Conservation (phyloP, 495 filamentous ascomycete species). For the Monascus purpureus region DNA sequence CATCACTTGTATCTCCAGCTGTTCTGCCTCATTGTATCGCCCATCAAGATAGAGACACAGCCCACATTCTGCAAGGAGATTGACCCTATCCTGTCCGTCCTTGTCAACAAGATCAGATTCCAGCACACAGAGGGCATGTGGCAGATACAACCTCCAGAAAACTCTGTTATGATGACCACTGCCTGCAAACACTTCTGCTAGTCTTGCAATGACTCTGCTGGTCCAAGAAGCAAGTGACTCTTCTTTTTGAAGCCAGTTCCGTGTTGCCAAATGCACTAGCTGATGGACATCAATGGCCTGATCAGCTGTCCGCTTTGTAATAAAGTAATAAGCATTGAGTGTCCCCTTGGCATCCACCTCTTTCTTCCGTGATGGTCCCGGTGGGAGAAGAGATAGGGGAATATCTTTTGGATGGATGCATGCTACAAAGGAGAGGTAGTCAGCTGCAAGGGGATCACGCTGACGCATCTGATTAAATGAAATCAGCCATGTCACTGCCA, state of each 20-base stretch:
- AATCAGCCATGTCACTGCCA: constrained; percentile 41
- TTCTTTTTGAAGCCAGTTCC: constrained; percentile 16
- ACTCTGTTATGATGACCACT: constrained; percentile 7
- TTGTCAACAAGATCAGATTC: background rate
- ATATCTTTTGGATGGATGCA: constrained; percentile 19
- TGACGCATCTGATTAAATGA: constrained; percentile 35
- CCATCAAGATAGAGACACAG: constrained; percentile 3
- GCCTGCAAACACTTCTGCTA: constrained; percentile 10
- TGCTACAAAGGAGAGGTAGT: constrained; percentile 29
- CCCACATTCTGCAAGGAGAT: constrained; percentile 1
- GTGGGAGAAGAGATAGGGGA: constrained; percentile 9
- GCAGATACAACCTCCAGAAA: constrained; percentile 16
- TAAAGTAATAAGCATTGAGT: constrained; percentile 18
- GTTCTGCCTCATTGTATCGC: constrained; percentile 7
- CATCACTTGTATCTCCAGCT: constrained; percentile 7
- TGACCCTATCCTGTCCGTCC: background rate
- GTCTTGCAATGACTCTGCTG: constrained; percentile 1
- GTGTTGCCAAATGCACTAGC: constrained; percentile 15
- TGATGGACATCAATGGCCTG: constrained; percentile 8
- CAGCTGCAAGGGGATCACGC: constrained; percentile 12
- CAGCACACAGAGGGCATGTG: constrained; percentile 15
- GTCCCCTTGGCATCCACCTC: constrained; percentile 15
- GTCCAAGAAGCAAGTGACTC: constrained; percentile 2
- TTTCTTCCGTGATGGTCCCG: constrained; percentile 1
- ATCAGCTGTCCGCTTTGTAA: constrained; percentile 8